phyloP scores from a whole-genome alignment of 331 rosid species.

The Malus hybrid region DNA sequence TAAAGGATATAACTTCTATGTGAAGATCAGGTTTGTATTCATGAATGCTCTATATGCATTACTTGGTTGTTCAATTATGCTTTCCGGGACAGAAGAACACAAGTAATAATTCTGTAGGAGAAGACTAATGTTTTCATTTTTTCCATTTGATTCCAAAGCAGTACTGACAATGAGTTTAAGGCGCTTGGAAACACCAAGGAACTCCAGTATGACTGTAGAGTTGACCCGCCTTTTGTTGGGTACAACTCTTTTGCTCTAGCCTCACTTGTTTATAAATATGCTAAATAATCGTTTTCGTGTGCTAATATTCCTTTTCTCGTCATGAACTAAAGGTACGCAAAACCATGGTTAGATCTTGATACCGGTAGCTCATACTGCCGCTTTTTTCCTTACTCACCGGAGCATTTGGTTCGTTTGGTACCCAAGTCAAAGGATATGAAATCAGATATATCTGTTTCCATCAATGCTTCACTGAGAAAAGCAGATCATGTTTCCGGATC shows the following conservation, averaged over 20 bases:
- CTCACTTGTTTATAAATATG: not conserved
- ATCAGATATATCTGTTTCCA: slow-evolving; percentile 56
- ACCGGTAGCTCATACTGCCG: slow-evolving; percentile 67
- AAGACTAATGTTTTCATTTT: not conserved
- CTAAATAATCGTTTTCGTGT: slow-evolving; percentile 1
- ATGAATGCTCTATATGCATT: not conserved
- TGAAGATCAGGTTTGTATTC: slow-evolving; percentile 68
- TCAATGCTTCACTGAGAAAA: slow-evolving; percentile 58
- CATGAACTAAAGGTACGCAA: slow-evolving; percentile 55
- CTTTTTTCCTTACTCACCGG: slow-evolving; percentile 87
- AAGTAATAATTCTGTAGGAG: not conserved
- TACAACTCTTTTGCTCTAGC: slow-evolving; percentile 23
- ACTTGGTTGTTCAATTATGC: not conserved
- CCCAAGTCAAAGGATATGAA: slow-evolving; percentile 66
- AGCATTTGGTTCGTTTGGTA: slow-evolving; percentile 60
- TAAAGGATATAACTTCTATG: slow-evolving; percentile 81
- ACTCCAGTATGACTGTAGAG: slow-evolving; percentile 58
- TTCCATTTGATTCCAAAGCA: slow-evolving; percentile 18
- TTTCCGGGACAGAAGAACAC: not conserved
- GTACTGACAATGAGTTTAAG: slow-evolving; percentile 26
- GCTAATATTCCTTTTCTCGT: slow-evolving; percentile 11
- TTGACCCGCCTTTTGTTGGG: slow-evolving; percentile 90
- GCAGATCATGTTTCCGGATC: slow-evolving; percentile 57
- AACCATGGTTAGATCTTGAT: slow-evolving; percentile 83
- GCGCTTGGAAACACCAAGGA: slow-evolving; percentile 35